These are phyloP conservation scores for Xylaria palmicola DNA, from an alignment of 495 filamentous ascomycete species.

Conservation along the genomic window DNA sequence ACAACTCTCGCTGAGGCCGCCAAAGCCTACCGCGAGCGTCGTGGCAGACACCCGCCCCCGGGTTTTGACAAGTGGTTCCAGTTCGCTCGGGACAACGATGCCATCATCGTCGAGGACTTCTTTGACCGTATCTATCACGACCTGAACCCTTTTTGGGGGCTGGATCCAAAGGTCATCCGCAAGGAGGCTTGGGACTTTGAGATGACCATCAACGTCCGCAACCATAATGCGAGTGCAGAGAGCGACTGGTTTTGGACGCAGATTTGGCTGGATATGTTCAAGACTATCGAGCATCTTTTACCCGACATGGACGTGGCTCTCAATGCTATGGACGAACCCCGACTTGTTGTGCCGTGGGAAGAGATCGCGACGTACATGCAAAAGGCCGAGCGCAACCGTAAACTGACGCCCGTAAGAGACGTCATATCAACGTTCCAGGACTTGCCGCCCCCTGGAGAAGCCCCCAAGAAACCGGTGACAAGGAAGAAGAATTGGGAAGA, in stretches of 20 bases:
- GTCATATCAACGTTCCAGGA: slow-evolving; percentile 35
- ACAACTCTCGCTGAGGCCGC: slow-evolving; percentile 58
- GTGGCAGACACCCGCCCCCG: slow-evolving; percentile 71
- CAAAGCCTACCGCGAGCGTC: slow-evolving; percentile 57
- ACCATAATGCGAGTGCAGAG: slow-evolving; percentile 53
- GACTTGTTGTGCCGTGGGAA: slow-evolving; percentile 66
- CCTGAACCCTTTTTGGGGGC: slow-evolving; percentile 68
- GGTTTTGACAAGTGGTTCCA: slow-evolving; percentile 69
- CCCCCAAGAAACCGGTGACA: slow-evolving; percentile 24
- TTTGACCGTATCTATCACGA: slow-evolving; percentile 73
- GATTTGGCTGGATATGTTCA: slow-evolving; percentile 58
- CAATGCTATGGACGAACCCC: slow-evolving; percentile 69
- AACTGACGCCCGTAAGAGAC: slow-evolving; percentile 33
- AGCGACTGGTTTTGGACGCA: slow-evolving; percentile 64
- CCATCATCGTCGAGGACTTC: slow-evolving; percentile 66
- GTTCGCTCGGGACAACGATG: slow-evolving; percentile 59
- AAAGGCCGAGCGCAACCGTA: slow-evolving; percentile 50
- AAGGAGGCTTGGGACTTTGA: slow-evolving; percentile 53
- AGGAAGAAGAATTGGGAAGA: slow-evolving; percentile 42
- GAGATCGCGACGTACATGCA: slow-evolving; percentile 57
- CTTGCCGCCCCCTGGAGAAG: slow-evolving; percentile 29
- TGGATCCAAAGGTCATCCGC: slow-evolving; percentile 57
- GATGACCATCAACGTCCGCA: slow-evolving; percentile 58
- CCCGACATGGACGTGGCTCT: slow-evolving; percentile 73
- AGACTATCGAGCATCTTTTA: slow-evolving; percentile 56